Conservation (phyloP, 805 yeast genomes). For the Sugiyamaella floridensis region DNA sequence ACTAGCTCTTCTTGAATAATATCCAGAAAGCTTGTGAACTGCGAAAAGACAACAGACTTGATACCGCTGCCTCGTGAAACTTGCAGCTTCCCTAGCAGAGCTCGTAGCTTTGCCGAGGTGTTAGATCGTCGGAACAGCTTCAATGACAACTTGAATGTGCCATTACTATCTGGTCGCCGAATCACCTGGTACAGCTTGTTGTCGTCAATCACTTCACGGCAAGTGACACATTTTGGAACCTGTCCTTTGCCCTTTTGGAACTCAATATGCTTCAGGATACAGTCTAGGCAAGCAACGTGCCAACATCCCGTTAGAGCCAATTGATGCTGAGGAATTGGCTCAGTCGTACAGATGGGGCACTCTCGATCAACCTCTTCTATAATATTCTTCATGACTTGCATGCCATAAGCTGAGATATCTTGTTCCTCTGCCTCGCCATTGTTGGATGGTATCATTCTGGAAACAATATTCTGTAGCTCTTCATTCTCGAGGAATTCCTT, state of each 20-base stretch:
- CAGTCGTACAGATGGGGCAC: constrained; percentile 78
- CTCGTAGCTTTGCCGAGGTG: constrained; percentile 67
- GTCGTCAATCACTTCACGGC: constrained; percentile 52
- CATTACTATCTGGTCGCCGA: constrained; percentile 23
- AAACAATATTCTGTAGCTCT: constrained; percentile 18
- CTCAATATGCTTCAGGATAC: constrained; percentile 67
- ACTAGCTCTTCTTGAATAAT: constrained; percentile 58
- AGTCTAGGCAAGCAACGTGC: constrained; percentile 69
- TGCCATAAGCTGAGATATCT: constrained; percentile 14
- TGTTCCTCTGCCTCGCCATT: constrained; percentile 12
- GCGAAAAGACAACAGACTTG: constrained; percentile 83
- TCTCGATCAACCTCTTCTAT: constrained; percentile 44
- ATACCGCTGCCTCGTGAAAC: constrained; percentile 52
- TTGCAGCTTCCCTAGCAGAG: constrained; percentile 63
- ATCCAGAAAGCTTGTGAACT: constrained; percentile 77
- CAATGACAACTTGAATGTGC: constrained; percentile 16
- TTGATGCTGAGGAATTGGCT: constrained; percentile 49
- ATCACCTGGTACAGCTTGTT: constrained; percentile 42
- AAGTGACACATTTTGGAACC: constrained; percentile 63
- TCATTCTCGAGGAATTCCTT: constrained; percentile 19
- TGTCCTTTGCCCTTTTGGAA: constrained; percentile 49
- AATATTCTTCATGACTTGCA: constrained; percentile 25
- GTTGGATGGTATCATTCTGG: constrained; percentile 12
- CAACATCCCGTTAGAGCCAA: constrained; percentile 68
- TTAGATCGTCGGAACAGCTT: constrained; percentile 29